A percentile compares a stretch with the other conserved stretches of the same genome.
Evolutionary conservation across 176 grass and related monocot species (phyloP).

Genomic region (Luzula sylvatica): DNA sequence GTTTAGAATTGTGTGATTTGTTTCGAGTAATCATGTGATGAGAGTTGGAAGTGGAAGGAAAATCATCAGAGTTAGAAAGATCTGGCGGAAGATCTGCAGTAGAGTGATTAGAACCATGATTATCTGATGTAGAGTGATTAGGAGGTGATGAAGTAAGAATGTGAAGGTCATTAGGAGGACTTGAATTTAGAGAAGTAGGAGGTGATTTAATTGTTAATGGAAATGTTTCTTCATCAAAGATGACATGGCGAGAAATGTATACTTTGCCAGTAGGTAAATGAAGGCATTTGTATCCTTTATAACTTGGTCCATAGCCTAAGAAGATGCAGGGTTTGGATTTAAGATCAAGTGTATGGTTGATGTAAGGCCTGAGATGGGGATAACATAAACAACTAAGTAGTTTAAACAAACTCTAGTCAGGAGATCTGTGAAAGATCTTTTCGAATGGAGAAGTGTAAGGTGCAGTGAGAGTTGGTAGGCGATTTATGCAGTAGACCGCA

Average conservation of each 20-base stretch:
- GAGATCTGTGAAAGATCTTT: neutral
- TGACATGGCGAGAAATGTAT: neutral
- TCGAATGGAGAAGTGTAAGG: neutral
- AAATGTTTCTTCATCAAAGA: neutral
- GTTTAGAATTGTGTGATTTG: no score
- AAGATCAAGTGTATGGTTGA: neutral
- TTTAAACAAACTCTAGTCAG: neutral
- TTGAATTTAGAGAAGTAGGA: no score
- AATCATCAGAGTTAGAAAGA: no score
- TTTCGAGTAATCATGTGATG: no score
- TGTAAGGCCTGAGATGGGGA: neutral
- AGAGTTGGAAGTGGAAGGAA: no score
- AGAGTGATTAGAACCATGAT: no score
- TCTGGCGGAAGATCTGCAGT: no score
- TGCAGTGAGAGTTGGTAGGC: neutral
- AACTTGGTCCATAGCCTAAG: neutral
- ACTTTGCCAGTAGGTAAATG: neutral
- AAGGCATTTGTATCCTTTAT: neutral
- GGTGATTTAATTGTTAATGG: no score
- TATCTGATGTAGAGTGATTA: no score
- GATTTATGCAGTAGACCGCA: neutral
- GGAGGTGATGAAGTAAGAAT: no score
- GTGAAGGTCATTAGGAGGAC: no score
- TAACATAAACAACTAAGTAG: neutral
- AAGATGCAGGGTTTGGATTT: neutral